phyloP scores from a whole-genome alignment of 805 yeast genomes.

The Vanderwaltozyma verrucispora region DNA sequence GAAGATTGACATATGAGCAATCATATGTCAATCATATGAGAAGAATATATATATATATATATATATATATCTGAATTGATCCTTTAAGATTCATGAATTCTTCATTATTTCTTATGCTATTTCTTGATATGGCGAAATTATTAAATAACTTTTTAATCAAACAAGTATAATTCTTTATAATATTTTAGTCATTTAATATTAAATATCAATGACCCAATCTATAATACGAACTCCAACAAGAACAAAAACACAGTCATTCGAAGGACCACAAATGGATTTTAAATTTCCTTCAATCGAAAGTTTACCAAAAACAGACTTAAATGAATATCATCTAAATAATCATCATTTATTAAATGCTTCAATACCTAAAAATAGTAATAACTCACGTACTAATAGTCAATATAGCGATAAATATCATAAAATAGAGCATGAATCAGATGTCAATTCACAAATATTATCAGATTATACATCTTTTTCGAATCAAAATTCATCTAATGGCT shows the following conservation, averaged over 20 bases:
- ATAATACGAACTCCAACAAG: constrained; percentile 26
- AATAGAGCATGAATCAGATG: constrained; percentile 9
- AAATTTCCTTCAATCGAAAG: constrained; percentile 30
- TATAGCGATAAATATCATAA: no score
- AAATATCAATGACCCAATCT: constrained; percentile 4
- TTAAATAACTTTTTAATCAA: no score
- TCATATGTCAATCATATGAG: no score
- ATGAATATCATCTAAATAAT: constrained; percentile 20
- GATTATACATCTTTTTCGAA: constrained; percentile 16
- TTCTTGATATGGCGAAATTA: no score
- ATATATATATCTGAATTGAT: no score
- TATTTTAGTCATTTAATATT: no score
- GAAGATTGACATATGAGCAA: no score
- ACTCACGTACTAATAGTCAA: background rate
- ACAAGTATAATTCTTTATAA: no score
- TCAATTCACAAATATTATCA: constrained; percentile 24
- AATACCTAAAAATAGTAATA: no score
- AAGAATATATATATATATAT: no score
- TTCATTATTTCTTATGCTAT: no score
- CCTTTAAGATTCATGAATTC: no score
- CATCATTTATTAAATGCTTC: constrained; percentile 24
- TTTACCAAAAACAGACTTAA: constrained; percentile 6
- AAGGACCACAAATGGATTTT: constrained; percentile 32
- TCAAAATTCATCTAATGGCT: constrained; percentile 23
- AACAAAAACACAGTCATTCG: constrained; percentile 30